Percentiles rank a stretch among this genome's conserved stretches.
Conservation (phyloP, 345 rosid species). For the Populus pruinosa region DNA sequence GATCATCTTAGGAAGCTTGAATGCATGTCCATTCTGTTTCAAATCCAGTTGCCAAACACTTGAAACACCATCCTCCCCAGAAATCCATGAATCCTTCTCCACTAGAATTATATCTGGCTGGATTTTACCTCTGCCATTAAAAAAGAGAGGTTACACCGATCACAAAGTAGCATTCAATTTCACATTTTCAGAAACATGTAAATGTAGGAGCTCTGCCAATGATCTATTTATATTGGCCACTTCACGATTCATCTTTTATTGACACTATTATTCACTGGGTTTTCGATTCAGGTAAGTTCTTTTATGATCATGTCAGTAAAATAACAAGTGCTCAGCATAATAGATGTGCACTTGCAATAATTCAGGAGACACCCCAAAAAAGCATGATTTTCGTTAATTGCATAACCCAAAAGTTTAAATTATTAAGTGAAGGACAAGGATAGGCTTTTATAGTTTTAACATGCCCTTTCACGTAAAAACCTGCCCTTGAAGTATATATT, state of each 20-base stretch:
- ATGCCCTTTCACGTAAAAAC: not conserved
- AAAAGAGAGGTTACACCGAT: not conserved
- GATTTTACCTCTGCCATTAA: slow-evolving; percentile 36
- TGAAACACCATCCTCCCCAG: slow-evolving; percentile 45
- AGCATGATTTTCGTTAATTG: not conserved
- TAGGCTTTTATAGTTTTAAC: not conserved
- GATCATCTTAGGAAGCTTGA: slow-evolving; percentile 56
- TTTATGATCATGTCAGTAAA: not conserved
- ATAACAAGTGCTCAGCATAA: not conserved
- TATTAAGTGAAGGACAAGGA: not conserved
- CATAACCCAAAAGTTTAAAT: not conserved
- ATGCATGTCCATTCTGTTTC: slow-evolving; percentile 48
- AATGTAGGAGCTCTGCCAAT: not conserved
- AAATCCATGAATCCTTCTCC: slow-evolving; percentile 86
- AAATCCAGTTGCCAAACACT: slow-evolving; percentile 31
- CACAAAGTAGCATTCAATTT: not conserved
- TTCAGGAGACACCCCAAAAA: not conserved
- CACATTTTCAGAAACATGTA: not conserved
- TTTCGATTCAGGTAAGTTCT: not conserved
- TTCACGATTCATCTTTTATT: not conserved
- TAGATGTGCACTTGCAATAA: not conserved
- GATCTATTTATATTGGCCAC: not conserved
- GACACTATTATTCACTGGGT: not conserved
- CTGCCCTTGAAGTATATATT: not conserved
- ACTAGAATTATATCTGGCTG: slow-evolving; percentile 68